Conservation (phyloP, 148 eudicot species). For the Vaccinium corymbosum region DNA sequence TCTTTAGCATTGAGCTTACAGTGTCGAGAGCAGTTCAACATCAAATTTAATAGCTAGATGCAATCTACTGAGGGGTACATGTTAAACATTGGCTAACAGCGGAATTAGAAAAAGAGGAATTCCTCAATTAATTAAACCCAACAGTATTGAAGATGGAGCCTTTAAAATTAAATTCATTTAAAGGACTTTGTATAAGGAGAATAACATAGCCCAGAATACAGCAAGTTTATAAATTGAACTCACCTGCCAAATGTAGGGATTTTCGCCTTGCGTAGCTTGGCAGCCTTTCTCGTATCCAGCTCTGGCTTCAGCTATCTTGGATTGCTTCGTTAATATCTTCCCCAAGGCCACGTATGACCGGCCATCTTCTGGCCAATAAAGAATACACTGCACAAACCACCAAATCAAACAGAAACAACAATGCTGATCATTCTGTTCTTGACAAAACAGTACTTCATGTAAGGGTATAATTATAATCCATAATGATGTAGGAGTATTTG, state of each 20-base stretch:
- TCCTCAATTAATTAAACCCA: neutral
- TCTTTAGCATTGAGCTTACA: neutral
- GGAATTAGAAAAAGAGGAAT: neutral
- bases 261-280: constrained; percentile 96
- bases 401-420: constrained; percentile 8
- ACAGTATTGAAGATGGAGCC: neutral
- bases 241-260: constrained; percentile 96
- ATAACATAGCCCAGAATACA: neutral
- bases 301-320: constrained; percentile 71
- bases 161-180: neutral
- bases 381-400: constrained; percentile 55
- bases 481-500: neutral
- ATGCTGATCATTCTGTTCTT: constrained; percentile 7
- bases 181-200: neutral
- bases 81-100: neutral
- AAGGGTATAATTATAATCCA: neutral
- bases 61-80: neutral
- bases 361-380: constrained; percentile 95
- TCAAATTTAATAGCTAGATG: neutral
- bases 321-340: constrained; percentile 73
- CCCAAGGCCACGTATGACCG: constrained; percentile 90
- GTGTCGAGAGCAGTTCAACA: neutral
- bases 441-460: neutral
- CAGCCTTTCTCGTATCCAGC: constrained; percentile 88
- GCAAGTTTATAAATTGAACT: neutral